Percentiles rank a stretch among this genome's conserved stretches.
phyloP scores from a whole-genome alignment of 2,329 filamentous ascomycete genomes.

The Fusarium agapanthi region DNA sequence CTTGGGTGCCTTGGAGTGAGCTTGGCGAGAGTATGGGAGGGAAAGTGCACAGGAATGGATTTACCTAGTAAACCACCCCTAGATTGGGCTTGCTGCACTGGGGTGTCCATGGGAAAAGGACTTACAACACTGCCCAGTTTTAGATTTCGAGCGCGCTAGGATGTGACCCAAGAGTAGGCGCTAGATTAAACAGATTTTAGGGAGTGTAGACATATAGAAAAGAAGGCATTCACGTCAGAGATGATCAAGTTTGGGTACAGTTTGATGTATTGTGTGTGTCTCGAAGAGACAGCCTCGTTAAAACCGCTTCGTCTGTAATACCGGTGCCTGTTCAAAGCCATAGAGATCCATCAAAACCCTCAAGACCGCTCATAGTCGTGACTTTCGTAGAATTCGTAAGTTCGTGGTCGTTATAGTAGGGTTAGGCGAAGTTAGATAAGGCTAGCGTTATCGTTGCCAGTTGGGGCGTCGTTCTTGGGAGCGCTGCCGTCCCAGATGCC shows the following conservation, averaged over 20 bases:
- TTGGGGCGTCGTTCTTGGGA: no score
- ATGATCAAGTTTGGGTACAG: slow-evolving; percentile 1
- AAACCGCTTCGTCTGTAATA: background rate
- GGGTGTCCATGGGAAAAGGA: background rate
- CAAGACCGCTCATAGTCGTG: background rate
- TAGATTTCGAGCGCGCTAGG: background rate
- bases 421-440: no score
- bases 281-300: background rate
- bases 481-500: background rate
- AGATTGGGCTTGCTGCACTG: background rate
- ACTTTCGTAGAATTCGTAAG: background rate
- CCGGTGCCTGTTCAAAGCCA: background rate
- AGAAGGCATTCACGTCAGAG: slow-evolving; percentile 1
- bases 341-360: background rate
- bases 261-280: background rate
- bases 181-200: rapidly evolving
- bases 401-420: background rate
- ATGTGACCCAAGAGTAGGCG: background rate
- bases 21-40: background rate
- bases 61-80: background rate
- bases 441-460: no score
- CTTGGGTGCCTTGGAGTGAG: rapidly evolving
- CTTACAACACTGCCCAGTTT: background rate
- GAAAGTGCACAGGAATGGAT: background rate
- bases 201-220: background rate